Conservation (phyloP, 345 rosid genomes). For the Reutealis trisperma region DNA sequence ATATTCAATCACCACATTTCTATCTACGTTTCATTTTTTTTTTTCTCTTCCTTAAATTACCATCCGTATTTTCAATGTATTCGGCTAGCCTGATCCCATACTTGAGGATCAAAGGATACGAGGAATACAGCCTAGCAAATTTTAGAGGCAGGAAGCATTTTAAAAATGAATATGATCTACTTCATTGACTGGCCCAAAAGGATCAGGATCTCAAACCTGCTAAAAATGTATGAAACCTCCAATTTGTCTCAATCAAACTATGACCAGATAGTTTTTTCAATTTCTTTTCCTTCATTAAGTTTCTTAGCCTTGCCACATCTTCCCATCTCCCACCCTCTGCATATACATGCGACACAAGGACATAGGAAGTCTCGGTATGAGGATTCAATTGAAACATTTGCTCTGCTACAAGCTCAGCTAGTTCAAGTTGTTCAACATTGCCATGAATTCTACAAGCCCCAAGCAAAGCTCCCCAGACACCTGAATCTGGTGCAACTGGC, state of each 20-base stretch:
- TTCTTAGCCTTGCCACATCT: conserved; percentile 7
- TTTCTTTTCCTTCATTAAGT: conserved; percentile 9
- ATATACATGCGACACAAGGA: conserved; percentile 7
- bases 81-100: no score
- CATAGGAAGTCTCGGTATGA: not conserved
- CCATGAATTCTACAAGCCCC: conserved; percentile 13
- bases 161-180: not conserved
- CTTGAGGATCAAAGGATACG: no score
- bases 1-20: no score
- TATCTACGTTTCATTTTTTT: no score
- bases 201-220: conserved; percentile 10
- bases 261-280: conserved; percentile 9
- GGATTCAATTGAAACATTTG: conserved; percentile 5
- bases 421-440: conserved; percentile 17
- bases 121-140: no score
- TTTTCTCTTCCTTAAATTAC: no score
- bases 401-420: conserved; percentile 8
- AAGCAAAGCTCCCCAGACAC: conserved; percentile 15
- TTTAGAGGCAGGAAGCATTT: no score
- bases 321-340: conserved; percentile 10
- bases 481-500: conserved; percentile 8
- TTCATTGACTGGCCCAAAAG: conserved; percentile 7
- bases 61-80: no score
- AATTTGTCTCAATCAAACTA: conserved; percentile 10
- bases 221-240: conserved; percentile 14